Base-by-base conservation (phyloP, 805 yeast genomes). In the Barnettozyma salicaria region DNA sequence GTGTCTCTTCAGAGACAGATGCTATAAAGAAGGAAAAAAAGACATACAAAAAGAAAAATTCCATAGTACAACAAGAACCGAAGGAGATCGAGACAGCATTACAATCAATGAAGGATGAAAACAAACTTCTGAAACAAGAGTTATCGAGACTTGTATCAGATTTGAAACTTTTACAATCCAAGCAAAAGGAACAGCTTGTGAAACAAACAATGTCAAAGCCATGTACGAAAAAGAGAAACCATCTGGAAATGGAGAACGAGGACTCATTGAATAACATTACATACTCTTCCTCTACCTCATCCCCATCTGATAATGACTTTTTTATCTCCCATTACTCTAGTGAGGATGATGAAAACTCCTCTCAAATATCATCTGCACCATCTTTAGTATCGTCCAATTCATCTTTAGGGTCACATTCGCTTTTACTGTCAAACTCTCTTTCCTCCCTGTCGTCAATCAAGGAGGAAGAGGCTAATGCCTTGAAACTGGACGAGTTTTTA, bases 111-210 rank as follows among this genome's bases (percentile, higher is more conserved):
- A 67, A 65, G 39, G 67, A 67, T 42, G 75, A 70, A 41, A 70
- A 70, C 44, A 62, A 64, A 42, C 55, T 56, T 30, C 45, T 70
- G 28, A 70, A 68, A 49, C 43, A 61, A 24, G 70, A 70, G 43
- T 64, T 70, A 6, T 64, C 70, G 10, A 64, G 61, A 39, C 53
- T 70, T 7, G 74, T 70, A 4, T 57, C 67, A 9, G 70, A 66
- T 43, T 53, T 69, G 48, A 68, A 68, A 42, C 41, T 49, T 13
- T 40, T 68, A 26, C 59, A 64, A 34, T 14, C 31, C 5, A 31
- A 41, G 12, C 32, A 34, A 16, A 33, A 38, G 26, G 32, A 35
- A 19, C 19, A 21, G 6, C 38, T n/a, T n/a, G n/a, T n/a, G n/a
- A n/a, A n/a, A n/a, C n/a, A n/a, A 34, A 25, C 27, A 27, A 17